Base-by-base conservation (phyloP, 1,284 basidiomycete genomes). In the Fomitopsis pinicola region DNA sequence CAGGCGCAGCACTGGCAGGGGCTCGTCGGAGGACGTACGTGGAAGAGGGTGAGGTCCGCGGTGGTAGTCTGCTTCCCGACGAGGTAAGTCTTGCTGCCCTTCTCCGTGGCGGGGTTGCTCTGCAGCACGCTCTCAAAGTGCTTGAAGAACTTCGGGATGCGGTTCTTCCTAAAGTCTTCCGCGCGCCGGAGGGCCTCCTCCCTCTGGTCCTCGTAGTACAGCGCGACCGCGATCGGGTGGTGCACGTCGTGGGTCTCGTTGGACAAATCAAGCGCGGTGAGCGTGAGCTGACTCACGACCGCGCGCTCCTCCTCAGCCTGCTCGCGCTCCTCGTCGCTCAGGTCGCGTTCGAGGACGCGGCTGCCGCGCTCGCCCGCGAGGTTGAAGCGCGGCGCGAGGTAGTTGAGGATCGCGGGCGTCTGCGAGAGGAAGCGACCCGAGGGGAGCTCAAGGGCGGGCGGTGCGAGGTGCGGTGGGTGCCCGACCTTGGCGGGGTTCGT, bases 171-270 rank as follows among this genome's bases (percentile, higher is more conserved):
- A 67, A 82, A 78, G 44, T 75, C 73, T 46, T 71, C 68, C 10
- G 81, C 75, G 5, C 71, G 68, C 40, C 55, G 59, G 33, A 65
- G 59, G n/a, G 70, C 64, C 2, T 68, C 68, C 59, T 69, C 70
- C 62, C 76, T 78, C 69, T 83, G 82, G n/a, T 83, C 78, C 62
- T 83, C 81, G 73, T 84, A 81, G 70, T 78, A 80, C 22, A 71
- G 62, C 19, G 59, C 62, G 5, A 57, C 48, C 10, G 74, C 71
- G 55, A 79, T 64, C 0, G 79, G 78, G 64, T 80, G 79, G 64
- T 80, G 78, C 19, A 70, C 62, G 62, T 72, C 66, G 64, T 74
- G 73, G 57, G 66, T 35, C 72, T 83, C 82, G 64, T 77, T 76
- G 69, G 69, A 69, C 44, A 79, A 63, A 65, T 83, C 82, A 55